Evolutionary conservation across 78 protist species (phyloP).

Genomic region (Acrasis kona): DNA sequence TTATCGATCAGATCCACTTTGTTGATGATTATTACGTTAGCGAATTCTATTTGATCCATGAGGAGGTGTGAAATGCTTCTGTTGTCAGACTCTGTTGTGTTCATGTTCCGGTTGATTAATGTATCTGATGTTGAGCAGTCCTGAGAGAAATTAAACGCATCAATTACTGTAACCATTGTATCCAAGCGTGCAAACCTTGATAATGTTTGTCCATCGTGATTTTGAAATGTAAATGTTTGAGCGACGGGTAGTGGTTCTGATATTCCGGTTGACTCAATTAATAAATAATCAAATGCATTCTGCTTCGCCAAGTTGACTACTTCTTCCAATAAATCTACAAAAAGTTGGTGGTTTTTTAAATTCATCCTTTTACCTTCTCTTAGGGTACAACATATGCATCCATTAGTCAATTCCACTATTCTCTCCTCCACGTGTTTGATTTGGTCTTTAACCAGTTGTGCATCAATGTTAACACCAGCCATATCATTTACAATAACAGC

Average conservation of each 20-base stretch:
- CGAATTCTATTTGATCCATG: constrained; percentile 84
- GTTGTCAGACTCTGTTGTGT: constrained; percentile 4
- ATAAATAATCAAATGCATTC: constrained; percentile 22
- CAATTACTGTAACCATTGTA: constrained; percentile 58
- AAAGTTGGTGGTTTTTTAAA: too few species aligned
- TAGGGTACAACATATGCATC: constrained; percentile 91
- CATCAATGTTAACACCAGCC: constrained; percentile 76
- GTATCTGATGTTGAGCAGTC: background rate
- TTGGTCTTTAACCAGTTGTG: constrained; percentile 24
- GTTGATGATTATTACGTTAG: constrained; percentile 77
- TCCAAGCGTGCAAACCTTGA: constrained; percentile 25
- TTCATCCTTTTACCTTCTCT: too few species aligned
- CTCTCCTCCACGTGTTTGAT: constrained; percentile 22
- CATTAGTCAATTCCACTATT: constrained; percentile 74
- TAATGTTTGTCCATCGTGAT: background rate
- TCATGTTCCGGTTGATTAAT: background rate
- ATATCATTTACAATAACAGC: constrained; percentile 75
- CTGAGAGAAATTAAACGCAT: constrained; percentile 1
- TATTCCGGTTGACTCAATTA: constrained; percentile 61
- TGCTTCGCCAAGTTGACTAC: constrained; percentile 15
- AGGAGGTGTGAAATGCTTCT: constrained; percentile 56
- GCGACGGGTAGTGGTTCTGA: constrained; percentile 86
- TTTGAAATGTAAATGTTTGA: constrained; percentile 63
- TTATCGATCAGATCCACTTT: constrained; percentile 32
- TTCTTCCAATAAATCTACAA: constrained; percentile 72